phyloP scores from a whole-genome alignment of 495 filamentous ascomycete genomes.

The Cercophora sp. region DNA sequence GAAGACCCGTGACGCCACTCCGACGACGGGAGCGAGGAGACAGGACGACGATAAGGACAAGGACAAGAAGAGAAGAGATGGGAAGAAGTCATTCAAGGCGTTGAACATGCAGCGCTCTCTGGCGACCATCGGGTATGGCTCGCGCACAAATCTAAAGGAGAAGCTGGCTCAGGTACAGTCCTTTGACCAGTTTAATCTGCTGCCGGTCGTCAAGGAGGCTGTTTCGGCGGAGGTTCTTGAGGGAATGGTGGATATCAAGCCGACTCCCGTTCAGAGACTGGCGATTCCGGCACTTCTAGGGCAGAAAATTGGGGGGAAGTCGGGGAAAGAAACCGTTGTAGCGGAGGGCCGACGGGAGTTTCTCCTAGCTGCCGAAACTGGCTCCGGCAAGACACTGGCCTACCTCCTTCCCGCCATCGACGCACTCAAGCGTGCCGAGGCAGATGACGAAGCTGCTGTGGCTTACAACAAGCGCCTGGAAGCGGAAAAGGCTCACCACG shows the following conservation, averaged over 20 bases:
- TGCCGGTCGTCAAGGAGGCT: slow-evolving; percentile 69
- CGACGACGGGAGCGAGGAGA: not conserved
- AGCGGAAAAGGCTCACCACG: slow-evolving; percentile 43
- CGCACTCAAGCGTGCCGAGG: slow-evolving; percentile 75
- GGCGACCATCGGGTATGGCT: slow-evolving; percentile 66
- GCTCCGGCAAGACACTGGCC: slow-evolving; percentile 92
- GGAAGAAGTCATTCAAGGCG: slow-evolving; percentile 58
- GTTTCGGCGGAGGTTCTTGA: slow-evolving; percentile 66
- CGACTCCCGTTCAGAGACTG: slow-evolving; percentile 83
- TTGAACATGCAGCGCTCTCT: slow-evolving; percentile 91
- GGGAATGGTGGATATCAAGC: slow-evolving; percentile 64
- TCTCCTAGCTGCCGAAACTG: slow-evolving; percentile 91
- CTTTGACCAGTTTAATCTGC: slow-evolving; percentile 75
- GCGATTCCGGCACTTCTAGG: slow-evolving; percentile 76
- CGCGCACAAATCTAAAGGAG: slow-evolving; percentile 64
- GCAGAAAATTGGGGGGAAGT: slow-evolving; percentile 13
- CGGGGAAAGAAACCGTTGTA: not conserved
- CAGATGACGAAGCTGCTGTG: slow-evolving; percentile 52
- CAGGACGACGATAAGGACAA: slow-evolving; percentile 16
- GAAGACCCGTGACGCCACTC: slow-evolving; percentile 30
- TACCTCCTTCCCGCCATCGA: slow-evolving; percentile 82
- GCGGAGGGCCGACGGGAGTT: slow-evolving; percentile 58
- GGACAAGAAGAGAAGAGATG: slow-evolving; percentile 29
- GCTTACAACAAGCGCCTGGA: slow-evolving; percentile 46
- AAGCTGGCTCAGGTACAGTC: slow-evolving; percentile 63